phyloP scores from a whole-genome alignment of 2,329 filamentous ascomycete species.

The Epichloe elymi region DNA sequence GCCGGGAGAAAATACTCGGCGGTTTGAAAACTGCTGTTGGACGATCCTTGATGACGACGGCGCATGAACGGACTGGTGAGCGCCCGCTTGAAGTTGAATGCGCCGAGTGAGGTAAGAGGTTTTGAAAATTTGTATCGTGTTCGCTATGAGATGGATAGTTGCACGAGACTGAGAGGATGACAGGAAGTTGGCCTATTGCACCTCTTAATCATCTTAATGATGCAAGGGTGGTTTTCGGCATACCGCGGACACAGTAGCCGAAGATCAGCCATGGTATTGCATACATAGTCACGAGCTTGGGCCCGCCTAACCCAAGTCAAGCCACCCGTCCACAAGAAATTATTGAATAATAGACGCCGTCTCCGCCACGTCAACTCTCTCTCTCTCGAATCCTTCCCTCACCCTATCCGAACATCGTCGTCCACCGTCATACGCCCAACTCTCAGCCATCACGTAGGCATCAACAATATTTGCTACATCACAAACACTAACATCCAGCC shows the following conservation, averaged over 20 bases:
- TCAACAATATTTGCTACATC: not conserved
- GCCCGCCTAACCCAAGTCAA: not conserved
- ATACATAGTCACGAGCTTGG: not conserved
- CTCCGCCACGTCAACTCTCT: not conserved
- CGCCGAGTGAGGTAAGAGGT: too few relatives aligned
- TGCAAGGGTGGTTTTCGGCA: too few relatives aligned
- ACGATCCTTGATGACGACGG: not conserved
- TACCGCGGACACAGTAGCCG: not conserved
- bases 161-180: too few relatives aligned
- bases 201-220: too few relatives aligned
- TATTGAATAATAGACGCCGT: not conserved
- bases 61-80: not conserved
- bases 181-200: not conserved
- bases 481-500: conserved; percentile 6
- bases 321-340: conserved; percentile 1
- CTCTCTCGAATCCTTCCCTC: not conserved
- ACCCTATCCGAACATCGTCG: not conserved
- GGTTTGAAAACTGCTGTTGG: not conserved
- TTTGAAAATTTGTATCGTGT: too few relatives aligned
- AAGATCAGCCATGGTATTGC: not conserved
- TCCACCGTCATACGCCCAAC: not conserved
- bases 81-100: not conserved
- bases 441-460: not conserved
- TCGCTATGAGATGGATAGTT: too few relatives aligned
- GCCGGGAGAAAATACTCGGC: conserved; percentile 2